These are phyloP conservation scores for Dryas octopetala DNA, from an alignment of 306 rosid genomes.

Conservation along the genomic window DNA sequence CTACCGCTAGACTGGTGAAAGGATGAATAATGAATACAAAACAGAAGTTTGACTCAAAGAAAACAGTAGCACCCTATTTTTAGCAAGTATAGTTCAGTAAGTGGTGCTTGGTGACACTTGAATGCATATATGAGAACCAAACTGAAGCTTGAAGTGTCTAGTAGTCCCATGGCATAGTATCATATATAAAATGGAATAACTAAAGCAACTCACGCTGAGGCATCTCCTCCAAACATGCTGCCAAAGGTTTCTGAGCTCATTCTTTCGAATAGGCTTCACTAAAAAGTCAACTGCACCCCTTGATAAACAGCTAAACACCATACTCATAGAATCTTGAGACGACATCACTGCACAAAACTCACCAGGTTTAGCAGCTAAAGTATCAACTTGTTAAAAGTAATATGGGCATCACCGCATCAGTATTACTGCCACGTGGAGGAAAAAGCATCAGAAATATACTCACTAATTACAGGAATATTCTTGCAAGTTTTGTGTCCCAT, in stretches of 20 bases:
- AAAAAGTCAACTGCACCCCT: constrained; percentile 62
- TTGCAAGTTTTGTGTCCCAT: constrained; percentile 47
- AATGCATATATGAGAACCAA: no score
- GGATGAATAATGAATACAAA: constrained; percentile 8
- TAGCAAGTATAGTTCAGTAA: no score
- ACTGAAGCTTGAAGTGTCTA: no score
- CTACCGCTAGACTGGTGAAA: constrained; percentile 61
- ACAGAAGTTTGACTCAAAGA: not conserved
- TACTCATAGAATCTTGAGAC: constrained; percentile 53
- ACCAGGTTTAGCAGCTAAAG: constrained; percentile 6
- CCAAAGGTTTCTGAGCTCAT: constrained; percentile 69
- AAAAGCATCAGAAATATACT: constrained; percentile 30
- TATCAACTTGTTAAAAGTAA: not conserved
- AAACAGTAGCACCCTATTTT: no score
- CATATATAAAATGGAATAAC: not conserved
- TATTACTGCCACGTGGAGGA: not conserved
- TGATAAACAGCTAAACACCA: constrained; percentile 57
- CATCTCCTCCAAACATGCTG: constrained; percentile 68
- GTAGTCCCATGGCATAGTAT: not conserved
- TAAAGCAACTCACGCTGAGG: constrained; percentile 53
- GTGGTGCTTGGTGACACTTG: no score
- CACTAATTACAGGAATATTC: constrained; percentile 69
- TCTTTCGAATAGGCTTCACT: constrained; percentile 68
- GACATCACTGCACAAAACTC: constrained; percentile 45
- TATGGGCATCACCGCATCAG: not conserved